Base-by-base conservation (phyloP, 2,329 filamentous ascomycete genomes). In the Ascochyta rabiei region DNA sequence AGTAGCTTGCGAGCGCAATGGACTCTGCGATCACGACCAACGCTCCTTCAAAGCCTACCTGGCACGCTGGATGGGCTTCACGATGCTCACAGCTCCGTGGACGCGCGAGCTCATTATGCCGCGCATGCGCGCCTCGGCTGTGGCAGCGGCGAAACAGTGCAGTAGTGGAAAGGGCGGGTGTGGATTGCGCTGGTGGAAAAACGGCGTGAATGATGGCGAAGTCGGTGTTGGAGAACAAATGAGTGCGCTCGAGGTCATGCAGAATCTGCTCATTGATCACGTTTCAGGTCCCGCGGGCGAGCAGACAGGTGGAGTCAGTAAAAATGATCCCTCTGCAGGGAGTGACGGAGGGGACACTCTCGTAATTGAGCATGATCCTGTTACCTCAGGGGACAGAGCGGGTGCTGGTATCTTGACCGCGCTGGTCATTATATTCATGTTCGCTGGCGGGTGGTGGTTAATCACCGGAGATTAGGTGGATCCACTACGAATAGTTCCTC, bases 321-420 rank as follows among this genome's bases (percentile, higher is more conserved):
- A 75, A 57, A 80, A 82, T 19, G 73, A 85, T 53, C 74, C 76
- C 2, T 68, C 48, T 39, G 76, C 75, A 2, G 76, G 76, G 12
- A 58, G 51, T 54, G 66, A 71, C 35, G 55, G 50, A 16, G 66
- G 70, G 37, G 57, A 55, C 34, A 57, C n/a, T n/a, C n/a, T 66
- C 1, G 68, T 71, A 3, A 53, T 67, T 23, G 49, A 56, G 10
- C 63, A 63, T 46, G 53, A 68, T 16, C 44, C 56, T 1, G 80
- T 86, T 24, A 84, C 83, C 2, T 79, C 79, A 0, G 85, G 80
- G 6, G 89, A 92, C 64, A 83, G 77, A 55, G 88, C 84, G 6
- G 90, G 88, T 12, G 89, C 89, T 18, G 84, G 83, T 3, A 82
- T 91, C 51, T 57, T 85, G 40, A 92, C 89, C 1, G 73, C 83